These are phyloP conservation scores for Ettlia oleoabundans DNA, from an alignment of 139 green algal genomes.

Conservation along the genomic window DNA sequence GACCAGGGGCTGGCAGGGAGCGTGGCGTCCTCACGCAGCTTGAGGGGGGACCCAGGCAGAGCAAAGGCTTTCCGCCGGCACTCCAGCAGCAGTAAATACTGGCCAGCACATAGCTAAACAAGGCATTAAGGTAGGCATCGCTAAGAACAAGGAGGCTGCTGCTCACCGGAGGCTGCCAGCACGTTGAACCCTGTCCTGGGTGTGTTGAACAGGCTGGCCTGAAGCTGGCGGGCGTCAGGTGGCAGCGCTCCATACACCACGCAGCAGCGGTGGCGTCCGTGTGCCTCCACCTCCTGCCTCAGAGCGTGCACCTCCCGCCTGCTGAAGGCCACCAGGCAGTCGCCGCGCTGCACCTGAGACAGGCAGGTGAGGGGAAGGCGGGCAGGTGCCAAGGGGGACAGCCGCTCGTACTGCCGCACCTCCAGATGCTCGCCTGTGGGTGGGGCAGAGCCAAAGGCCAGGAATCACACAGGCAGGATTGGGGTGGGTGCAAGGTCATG, in stretches of 20 bases:
- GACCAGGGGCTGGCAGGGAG: too few relatives aligned
- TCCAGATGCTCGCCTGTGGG: constrained; percentile 66
- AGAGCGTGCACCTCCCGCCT: constrained; percentile 74
- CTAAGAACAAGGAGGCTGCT: too few relatives aligned
- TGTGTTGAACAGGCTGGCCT: constrained; percentile 90
- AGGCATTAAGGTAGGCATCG: too few relatives aligned
- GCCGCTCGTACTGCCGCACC: constrained; percentile 45
- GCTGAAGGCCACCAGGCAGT: constrained; percentile 93
- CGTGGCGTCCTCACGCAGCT: too few relatives aligned
- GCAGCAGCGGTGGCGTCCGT: constrained; percentile 52
- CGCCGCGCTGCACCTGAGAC: constrained; percentile 68
- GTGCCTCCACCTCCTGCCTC: constrained; percentile 60
- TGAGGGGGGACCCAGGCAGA: too few relatives aligned
- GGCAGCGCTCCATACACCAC: constrained; percentile 89
- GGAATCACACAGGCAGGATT: too few relatives aligned
- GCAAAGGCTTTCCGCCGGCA: not conserved
- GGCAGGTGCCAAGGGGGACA: constrained; percentile 23
- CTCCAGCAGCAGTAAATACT: too few relatives aligned
- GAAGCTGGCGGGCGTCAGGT: constrained; percentile 75
- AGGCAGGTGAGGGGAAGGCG: constrained; percentile 7
- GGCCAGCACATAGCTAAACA: too few relatives aligned
- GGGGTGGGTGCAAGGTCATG: too few relatives aligned
- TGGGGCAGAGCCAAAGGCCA: too few relatives aligned
- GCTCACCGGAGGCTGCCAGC: constrained; percentile 86
- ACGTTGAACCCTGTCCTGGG: constrained; percentile 69